phyloP scores from a whole-genome alignment of 1,284 basidiomycete species.

The Takashimella koratensis region DNA sequence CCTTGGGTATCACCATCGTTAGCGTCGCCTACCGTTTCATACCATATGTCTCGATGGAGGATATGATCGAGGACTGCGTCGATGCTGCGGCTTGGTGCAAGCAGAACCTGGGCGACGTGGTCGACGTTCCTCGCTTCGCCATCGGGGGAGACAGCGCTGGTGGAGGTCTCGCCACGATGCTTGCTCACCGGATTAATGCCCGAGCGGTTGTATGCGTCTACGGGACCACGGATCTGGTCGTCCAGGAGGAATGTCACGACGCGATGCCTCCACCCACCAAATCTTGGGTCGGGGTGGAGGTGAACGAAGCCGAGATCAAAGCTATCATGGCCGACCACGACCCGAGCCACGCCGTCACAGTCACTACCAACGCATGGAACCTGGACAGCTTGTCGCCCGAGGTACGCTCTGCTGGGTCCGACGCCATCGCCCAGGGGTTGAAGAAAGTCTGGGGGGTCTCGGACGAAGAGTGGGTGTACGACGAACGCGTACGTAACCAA shows the following conservation, averaged over 20 bases:
- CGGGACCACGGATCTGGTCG: background rate
- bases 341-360: constrained; percentile 4
- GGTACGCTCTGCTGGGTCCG: background rate
- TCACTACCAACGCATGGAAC: background rate
- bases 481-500: constrained; percentile 2
- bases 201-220: constrained; percentile 2
- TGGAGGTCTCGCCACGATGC: constrained; percentile 20
- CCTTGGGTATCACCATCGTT: constrained; percentile 12
- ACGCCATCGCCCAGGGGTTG: background rate
- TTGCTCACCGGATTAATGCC: constrained; percentile 3
- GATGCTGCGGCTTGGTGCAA: constrained; percentile 15
- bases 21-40: constrained; percentile 15
- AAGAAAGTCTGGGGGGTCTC: constrained; percentile 7
- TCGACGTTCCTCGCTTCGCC: constrained; percentile 22
- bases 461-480: background rate
- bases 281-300: constrained; percentile 2
- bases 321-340: constrained; percentile 10
- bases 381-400: background rate
- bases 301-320: constrained; percentile 18
- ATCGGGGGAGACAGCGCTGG: constrained; percentile 35
- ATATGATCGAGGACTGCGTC: constrained; percentile 12
- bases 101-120: constrained; percentile 3
- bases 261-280: background rate
- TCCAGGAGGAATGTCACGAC: background rate
- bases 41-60: constrained; percentile 11